Evolutionary conservation across 192 early-diverging fungal genomes (phyloP), one percentile per base, ranked within the genome.

Genomic region (Geranomyces michiganensis): DNA sequence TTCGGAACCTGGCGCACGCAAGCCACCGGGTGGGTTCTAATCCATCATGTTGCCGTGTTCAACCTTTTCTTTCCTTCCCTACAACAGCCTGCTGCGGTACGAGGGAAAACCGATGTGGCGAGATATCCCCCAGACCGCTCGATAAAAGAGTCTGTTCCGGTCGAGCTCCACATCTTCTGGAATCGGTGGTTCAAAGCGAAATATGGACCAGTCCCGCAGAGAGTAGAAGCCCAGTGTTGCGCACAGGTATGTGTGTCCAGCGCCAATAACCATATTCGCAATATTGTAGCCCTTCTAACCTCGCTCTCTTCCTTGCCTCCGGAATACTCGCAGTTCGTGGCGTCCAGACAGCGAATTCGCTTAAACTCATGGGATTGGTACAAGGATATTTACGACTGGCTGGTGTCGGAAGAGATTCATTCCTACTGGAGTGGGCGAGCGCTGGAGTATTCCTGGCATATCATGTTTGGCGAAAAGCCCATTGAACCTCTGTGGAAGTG

Each of bases 91-190:
- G 60, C 60, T 9, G 30, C 30, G 60, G 9, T 26, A 8, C 60
- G 60, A 41, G 36, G 36, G 26, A 41, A 62, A 62, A 62, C 60
- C n/a, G 60, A 41, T 31, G 60, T 41, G 8, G 29, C 7, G n/a
- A 27, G 26, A n/a, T 62, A 31, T 27, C 19, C 19, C 19, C 51
- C 51, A 55, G 51, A 55, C 14, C 51, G 51, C 51, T 24, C 19
- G 15, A 55, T 27, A 6, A 15, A 55, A 2, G 51, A 55, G 51
- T 55, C 51, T n/a, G 51, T 55, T 14, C 51, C 51, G 21, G 14
- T 55, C 51, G 51, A 55, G 51, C 19, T 55, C 51, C 51, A 55
- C 51, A 55, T 55, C 51, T 62, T 62, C 60, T 62, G 60, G 60
- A 41, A 62, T 41, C 60, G 60, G 0, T 62, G 29, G 30, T 62